These are phyloP conservation scores for Byssoonygena ceratinophila DNA, from an alignment of 2,329 filamentous ascomycete genomes.

Conservation along the genomic window DNA sequence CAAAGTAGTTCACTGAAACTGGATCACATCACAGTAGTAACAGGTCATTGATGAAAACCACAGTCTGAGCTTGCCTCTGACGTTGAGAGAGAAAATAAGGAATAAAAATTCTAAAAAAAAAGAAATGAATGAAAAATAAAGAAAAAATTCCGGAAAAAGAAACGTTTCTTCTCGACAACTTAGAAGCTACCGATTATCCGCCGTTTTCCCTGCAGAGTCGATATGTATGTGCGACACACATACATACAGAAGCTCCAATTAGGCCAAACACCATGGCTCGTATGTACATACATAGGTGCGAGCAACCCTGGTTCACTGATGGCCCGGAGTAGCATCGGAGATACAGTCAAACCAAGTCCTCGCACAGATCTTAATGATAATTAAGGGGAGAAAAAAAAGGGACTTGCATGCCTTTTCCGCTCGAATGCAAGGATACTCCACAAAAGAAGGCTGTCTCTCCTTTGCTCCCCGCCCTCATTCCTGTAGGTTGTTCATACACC, in stretches of 20 bases:
- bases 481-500: no score
- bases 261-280: not conserved
- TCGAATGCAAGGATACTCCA: not conserved
- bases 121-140: not conserved
- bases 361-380: not conserved
- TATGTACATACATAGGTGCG: not conserved
- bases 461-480: no score
- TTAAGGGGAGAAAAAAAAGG: not conserved
- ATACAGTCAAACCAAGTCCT: not conserved
- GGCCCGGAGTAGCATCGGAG: conserved; percentile 1
- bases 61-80: no score
- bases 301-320: not conserved
- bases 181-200: not conserved
- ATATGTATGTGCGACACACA: no score
- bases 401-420: not conserved
- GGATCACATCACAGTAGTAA: not conserved
- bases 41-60: no score
- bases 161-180: not conserved
- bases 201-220: not conserved
- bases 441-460: not conserved
- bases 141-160: conserved; percentile 5
- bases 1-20: not conserved
- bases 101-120: not conserved
- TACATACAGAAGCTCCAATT: not conserved
- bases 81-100: not conserved